A percentile compares a stretch with the other conserved stretches of the same genome.
Evolutionary conservation across 345 rosid genomes (phyloP).

Genomic region (Eucalyptus curtisii): DNA sequence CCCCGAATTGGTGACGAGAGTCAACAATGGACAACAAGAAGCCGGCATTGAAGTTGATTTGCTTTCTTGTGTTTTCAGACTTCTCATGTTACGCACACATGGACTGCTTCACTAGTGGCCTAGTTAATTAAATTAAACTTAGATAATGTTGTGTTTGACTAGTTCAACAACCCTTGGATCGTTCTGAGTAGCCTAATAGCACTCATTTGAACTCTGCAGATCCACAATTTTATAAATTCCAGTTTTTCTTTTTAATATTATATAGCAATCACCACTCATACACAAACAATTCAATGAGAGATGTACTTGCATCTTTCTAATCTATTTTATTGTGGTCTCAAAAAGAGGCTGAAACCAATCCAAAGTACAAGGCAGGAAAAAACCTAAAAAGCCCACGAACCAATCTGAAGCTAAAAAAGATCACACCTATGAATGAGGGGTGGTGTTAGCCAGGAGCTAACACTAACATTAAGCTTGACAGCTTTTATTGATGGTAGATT

Average conservation of each 20-base stretch:
- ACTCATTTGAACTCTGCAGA: background rate
- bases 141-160: background rate
- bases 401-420: background rate
- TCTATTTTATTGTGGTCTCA: background rate
- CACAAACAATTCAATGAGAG: background rate
- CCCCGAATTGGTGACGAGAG: background rate
- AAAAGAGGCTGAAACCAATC: background rate
- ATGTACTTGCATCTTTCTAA: background rate
- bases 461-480: background rate
- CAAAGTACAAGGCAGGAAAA: background rate
- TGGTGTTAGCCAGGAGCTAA: background rate
- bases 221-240: background rate
- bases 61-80: background rate
- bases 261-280: background rate
- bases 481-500: background rate
- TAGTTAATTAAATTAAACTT: background rate
- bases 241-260: fast-evolving
- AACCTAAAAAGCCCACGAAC: background rate
- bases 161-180: background rate
- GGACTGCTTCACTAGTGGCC: background rate
- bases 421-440: background rate
- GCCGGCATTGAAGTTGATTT: background rate
- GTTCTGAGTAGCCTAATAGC: background rate
- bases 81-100: background rate
- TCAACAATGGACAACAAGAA: background rate